Conservation (phyloP, 257 asterid genomes). For the Marsdenia floribunda region DNA sequence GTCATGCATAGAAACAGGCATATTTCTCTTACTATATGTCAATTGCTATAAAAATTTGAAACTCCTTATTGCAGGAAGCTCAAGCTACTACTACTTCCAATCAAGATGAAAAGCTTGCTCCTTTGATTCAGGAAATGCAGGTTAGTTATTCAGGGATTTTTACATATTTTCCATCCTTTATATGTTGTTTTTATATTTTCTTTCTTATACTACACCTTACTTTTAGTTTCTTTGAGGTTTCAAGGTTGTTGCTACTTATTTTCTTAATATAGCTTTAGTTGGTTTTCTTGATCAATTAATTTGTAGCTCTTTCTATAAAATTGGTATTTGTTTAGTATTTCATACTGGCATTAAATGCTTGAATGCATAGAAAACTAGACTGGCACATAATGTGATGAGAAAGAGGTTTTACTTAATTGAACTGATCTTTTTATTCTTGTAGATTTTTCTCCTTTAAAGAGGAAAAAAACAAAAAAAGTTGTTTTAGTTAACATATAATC, state of each 20-base stretch:
- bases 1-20: neutral
- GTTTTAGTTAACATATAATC: too few species aligned
- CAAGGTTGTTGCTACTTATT: neutral
- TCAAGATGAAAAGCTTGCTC: constrained; percentile 28
- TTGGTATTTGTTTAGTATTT: neutral
- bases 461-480: too few species aligned
- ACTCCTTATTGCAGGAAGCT: constrained; percentile 30
- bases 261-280: neutral
- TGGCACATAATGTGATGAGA: neutral
- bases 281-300: neutral
- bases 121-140: constrained; percentile 46
- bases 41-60: neutral
- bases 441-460: neutral
- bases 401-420: neutral
- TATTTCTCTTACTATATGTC: neutral
- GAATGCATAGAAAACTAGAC: neutral
- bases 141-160: constrained; percentile 25
- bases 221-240: neutral
- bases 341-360: neutral
- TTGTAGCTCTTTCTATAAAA: neutral
- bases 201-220: neutral
- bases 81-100: constrained; percentile 25
- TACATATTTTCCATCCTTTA: neutral
- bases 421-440: neutral
- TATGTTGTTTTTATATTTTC: neutral